phyloP scores from a whole-genome alignment of 306 rosid genomes.

The Cucurbita pepo region DNA sequence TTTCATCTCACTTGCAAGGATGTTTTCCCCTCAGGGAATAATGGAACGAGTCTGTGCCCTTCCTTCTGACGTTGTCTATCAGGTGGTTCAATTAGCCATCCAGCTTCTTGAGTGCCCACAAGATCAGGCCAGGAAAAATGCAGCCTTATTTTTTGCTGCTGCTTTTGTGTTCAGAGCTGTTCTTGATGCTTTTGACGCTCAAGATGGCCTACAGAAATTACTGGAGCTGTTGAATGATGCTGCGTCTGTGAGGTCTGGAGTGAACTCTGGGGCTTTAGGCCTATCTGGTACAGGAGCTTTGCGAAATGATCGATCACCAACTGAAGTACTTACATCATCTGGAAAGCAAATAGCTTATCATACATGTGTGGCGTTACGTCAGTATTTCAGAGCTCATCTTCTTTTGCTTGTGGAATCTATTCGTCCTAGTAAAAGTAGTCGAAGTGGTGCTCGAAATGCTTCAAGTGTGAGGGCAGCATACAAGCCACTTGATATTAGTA shows the following conservation, averaged over 20 bases:
- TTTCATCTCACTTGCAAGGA: neutral
- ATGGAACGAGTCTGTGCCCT: constrained; percentile 99
- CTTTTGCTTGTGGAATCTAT: constrained; percentile 73
- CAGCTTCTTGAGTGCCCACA: constrained; percentile 82
- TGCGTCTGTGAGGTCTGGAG: constrained; percentile 81
- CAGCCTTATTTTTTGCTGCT: constrained; percentile 76
- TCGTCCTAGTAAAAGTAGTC: constrained; percentile 82
- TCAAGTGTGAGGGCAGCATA: constrained; percentile 82
- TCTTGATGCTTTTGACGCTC: constrained; percentile 88
- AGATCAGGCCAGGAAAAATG: constrained; percentile 89
- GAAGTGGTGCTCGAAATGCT: constrained; percentile 66
- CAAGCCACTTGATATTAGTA: constrained; percentile 88
- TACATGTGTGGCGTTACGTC: constrained; percentile 82
- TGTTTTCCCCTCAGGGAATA: constrained; percentile 42
- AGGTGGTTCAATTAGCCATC: constrained; percentile 79
- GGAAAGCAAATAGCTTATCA: constrained; percentile 96
- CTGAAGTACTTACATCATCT: constrained; percentile 82
- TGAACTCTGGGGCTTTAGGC: constrained; percentile 61
- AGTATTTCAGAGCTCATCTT: constrained; percentile 92
- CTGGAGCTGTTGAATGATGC: constrained; percentile 76
- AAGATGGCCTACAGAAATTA: constrained; percentile 73
- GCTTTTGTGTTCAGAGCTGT: constrained; percentile 97
- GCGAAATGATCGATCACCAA: constrained; percentile 72
- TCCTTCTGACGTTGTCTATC: constrained; percentile 61
- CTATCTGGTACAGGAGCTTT: constrained; percentile 50